phyloP scores from a whole-genome alignment of 2,329 filamentous ascomycete species.

The Pseudofabraea citricarpa region DNA sequence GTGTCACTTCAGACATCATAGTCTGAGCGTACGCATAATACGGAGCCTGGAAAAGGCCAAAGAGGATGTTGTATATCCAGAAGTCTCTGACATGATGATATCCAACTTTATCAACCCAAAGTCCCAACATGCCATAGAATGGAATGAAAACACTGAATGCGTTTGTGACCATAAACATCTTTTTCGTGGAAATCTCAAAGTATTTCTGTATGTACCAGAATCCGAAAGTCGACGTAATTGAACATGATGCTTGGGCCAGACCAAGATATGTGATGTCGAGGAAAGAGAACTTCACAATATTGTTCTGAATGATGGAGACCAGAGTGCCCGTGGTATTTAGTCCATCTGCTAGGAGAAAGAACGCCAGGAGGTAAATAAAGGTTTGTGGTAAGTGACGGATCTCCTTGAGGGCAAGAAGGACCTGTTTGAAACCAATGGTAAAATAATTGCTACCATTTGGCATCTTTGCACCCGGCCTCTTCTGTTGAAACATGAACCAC shows the following conservation, averaged over 20 bases:
- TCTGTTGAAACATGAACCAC: constrained; percentile 39
- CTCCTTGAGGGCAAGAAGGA: constrained; percentile 33
- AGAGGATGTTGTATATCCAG: constrained; percentile 37
- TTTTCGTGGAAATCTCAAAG: constrained; percentile 34
- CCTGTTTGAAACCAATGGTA: constrained; percentile 37
- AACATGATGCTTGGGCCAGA: constrained; percentile 32
- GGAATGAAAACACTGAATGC: constrained; percentile 35
- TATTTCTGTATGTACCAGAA: constrained; percentile 38
- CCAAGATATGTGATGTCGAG: constrained; percentile 36
- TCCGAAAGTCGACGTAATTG: constrained; percentile 33
- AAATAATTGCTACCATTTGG: constrained; percentile 34
- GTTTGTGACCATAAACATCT: constrained; percentile 37
- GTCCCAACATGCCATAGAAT: constrained; percentile 36
- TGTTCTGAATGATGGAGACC: constrained; percentile 35
- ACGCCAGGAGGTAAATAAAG: constrained; percentile 35
- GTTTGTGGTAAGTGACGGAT: constrained; percentile 34
- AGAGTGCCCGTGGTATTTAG: constrained; percentile 35
- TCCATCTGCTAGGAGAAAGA: constrained; percentile 36
- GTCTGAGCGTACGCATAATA: constrained; percentile 39
- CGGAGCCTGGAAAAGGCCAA: constrained; percentile 36
- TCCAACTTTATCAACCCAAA: constrained; percentile 33
- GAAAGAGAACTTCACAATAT: constrained; percentile 35
- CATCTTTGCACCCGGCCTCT: constrained; percentile 32
- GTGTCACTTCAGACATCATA: constrained; percentile 39
- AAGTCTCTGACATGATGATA: constrained; percentile 35